Evolutionary conservation across 371 early-diverging fungal species (phyloP), one percentile per base, ranked within the genome.

Genomic region (Syncephalis fuscata): DNA sequence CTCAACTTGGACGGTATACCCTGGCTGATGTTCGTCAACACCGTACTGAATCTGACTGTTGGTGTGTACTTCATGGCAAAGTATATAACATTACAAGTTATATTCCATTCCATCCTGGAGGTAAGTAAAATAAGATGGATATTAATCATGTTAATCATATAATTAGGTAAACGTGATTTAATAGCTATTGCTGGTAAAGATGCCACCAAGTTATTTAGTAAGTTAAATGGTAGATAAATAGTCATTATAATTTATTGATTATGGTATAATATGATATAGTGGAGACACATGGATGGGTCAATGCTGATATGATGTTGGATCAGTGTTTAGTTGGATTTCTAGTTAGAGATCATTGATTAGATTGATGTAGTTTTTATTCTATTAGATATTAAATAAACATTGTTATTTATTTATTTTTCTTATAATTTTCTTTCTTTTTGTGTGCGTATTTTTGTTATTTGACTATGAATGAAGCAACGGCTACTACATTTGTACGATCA

Each of bases 1-100:
- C 56, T 15, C 56, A 60, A 37, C 48, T 78, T 20, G 70, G 67
- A 2, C 60, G 77, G 48, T 78, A 71, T 57, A 85, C 89, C 1
- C 60, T 78, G 23, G 74, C 76, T 8, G 92, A 96, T 32, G 51
- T 98, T 19, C 70, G 74, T 22, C 53, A 67, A 43, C 97, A 98
- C 64, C 80, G 72, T 39, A 70, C 72, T 37, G 54, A 60, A 46
- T 77, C 81, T 21, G 94, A 96, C 64, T 76, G 82, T 47, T 98
- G 99, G 98, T 88, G 92, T 51, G 85, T 87, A 15, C 66, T 96
- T 40, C 71, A 78, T 19, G 92, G 92, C 26, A 86, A 85, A 54
- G 88, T 98, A 1, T 98, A 93, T 64, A 93, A 98, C 57, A 75
- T 91, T 21, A 92, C 98, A 17, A 69, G 80, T 2, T 98, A 96